Evolutionary conservation across 2,329 filamentous ascomycete genomes (phyloP).

Genomic region (Colletotrichum abscissum): DNA sequence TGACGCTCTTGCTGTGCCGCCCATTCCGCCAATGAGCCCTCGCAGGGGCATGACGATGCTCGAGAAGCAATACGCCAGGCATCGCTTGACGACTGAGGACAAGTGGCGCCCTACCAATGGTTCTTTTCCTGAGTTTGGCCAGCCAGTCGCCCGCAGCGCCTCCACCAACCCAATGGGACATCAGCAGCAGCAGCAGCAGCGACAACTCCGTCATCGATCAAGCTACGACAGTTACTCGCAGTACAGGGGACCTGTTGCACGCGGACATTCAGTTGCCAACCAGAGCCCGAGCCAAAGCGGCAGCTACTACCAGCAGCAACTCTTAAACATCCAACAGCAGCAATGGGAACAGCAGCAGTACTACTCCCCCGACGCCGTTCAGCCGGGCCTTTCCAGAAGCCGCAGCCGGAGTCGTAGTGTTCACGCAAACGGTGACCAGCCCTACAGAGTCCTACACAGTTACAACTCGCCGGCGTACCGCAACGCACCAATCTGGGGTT

Average conservation of each 20-base stretch:
- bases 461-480: conserved; percentile 69
- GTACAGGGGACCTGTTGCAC: conserved; percentile 35
- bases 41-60: conserved; percentile 15
- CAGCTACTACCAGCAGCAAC: conserved; percentile 34
- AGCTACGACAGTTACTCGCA: conserved; percentile 44
- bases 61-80: conserved; percentile 27
- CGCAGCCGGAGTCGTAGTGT: conserved; percentile 23
- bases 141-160: conserved; percentile 5
- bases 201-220: conserved; percentile 45
- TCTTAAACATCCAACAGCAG: conserved; percentile 36
- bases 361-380: conserved; percentile 38
- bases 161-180: conserved; percentile 16
- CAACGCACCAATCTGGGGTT: conserved; percentile 67
- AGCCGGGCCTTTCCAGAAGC: conserved; percentile 44
- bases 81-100: conserved; percentile 11
- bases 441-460: conserved; percentile 67
- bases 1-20: conserved; percentile 34
- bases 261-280: conserved; percentile 25
- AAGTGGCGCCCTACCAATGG: conserved; percentile 14
- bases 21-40: conserved; percentile 41
- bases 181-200: conserved; percentile 24
- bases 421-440: conserved; percentile 42
- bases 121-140: background rate
- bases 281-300: conserved; percentile 21
- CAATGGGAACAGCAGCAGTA: conserved; percentile 44